Evolutionary conservation across 2,329 filamentous ascomycete species (phyloP), one percentile per base, ranked within the genome.

Genomic region (Coniochaeta sp.): DNA sequence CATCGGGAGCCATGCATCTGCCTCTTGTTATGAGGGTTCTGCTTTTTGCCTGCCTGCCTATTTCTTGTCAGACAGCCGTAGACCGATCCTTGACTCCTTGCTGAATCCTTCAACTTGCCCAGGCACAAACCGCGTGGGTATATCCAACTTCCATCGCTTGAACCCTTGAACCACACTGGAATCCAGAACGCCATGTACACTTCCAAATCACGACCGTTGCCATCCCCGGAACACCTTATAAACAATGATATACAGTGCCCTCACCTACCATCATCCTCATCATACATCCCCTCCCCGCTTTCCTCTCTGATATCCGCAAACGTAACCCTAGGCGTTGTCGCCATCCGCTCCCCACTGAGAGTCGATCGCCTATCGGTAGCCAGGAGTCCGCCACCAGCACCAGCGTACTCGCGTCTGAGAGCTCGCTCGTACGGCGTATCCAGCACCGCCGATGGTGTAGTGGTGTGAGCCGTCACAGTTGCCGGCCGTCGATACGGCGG

Each of bases 261-360:
- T 60, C 30, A 32, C 54, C 52, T 14, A 3, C 28, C 44, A 36
- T 59, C n/a, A 14, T 17, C 28, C 34, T 42, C 36, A 34, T 16
- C 28, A 22, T 54, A 28, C 47, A 52, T 38, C 17, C 30, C 54
- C 44, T 63, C 61, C 4, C 56, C 61, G 14, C 61, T 62, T 28
- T 66, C 66, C 60, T 69, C 67, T 12, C 50, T 60, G 4, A 68
- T 68, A 59, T 68, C 65, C 6, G 60, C 60, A 63, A 69, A 68
- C 56, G 57, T 62, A 2, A 65, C 64, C 58, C 55, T 40, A 3
- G 47, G 24, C 42, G 22, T 58, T 47, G 36, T 22, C 24, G 54
- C 26, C 19, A 34, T 56, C 52, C 42, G 17, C 34, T 55, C 58
- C 7, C 5, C 14, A 8, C n/a, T 14, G 28, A 34, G 17, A 2